A percentile compares a stretch with the other conserved stretches of the same genome.
These are phyloP conservation scores for Lavandula angustifolia DNA, from an alignment of 257 asterid species.

Conservation along the genomic window DNA sequence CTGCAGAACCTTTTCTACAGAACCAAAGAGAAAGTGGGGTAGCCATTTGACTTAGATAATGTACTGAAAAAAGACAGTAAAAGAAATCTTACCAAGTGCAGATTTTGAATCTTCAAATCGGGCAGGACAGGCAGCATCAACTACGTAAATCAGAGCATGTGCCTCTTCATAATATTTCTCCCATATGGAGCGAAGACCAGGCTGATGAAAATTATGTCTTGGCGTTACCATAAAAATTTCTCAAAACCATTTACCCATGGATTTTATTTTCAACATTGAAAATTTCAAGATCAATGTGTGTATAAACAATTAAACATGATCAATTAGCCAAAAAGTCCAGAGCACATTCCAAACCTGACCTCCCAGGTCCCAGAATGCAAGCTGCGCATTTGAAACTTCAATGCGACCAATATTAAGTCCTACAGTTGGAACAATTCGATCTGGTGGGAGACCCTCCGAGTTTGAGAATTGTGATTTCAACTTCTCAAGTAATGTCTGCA, in stretches of 20 bases:
- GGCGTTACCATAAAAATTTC: conserved; percentile 18
- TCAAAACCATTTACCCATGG: conserved; percentile 7
- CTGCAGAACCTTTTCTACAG: conserved; percentile 74
- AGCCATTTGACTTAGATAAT: not conserved
- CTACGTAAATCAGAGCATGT: conserved; percentile 73
- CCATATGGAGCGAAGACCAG: conserved; percentile 90
- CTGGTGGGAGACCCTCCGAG: conserved; percentile 87
- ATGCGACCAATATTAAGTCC: conserved; percentile 90
- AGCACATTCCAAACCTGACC: conserved; percentile 71
- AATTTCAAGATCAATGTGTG: not conserved
- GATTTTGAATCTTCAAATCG: conserved; percentile 87
- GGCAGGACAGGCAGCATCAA: conserved; percentile 77
- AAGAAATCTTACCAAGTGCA: conserved; percentile 62
- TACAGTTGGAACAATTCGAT: conserved; percentile 90
- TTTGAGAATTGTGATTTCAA: conserved; percentile 77
- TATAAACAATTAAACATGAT: not conserved
- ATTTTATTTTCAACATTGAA: not conserved
- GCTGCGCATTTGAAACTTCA: conserved; percentile 73
- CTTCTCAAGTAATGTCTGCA: conserved; percentile 84
- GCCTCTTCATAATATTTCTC: conserved; percentile 94
- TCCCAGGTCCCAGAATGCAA: conserved; percentile 95
- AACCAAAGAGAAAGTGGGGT: conserved; percentile 8
- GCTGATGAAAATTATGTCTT: conserved; percentile 48
- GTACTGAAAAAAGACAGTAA: not conserved
- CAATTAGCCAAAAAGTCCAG: conserved; percentile 16